Conservation (phyloP, 306 rosid species). For the Potentilla sterilis region DNA sequence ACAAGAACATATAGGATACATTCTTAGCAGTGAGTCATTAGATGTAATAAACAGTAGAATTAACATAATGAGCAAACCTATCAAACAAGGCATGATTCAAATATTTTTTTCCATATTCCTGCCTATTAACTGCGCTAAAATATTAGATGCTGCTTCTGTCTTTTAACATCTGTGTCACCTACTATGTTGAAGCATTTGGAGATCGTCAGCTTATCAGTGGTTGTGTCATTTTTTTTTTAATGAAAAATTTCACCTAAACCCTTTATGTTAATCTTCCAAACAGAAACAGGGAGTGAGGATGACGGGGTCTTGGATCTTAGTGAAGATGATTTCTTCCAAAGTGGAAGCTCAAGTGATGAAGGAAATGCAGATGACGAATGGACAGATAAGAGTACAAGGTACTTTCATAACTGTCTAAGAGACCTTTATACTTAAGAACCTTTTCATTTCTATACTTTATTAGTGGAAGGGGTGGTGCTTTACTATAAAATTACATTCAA, state of each 20-base stretch:
- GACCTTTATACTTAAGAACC: conserved; percentile 13
- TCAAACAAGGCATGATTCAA: not conserved
- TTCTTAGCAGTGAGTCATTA: not conserved
- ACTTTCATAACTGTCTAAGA: conserved; percentile 9
- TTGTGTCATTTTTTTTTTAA: not conserved
- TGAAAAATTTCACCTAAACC: not conserved
- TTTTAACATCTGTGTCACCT: not conserved
- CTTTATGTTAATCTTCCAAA: conserved; percentile 15
- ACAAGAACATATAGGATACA: not conserved
- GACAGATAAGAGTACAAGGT: conserved; percentile 96
- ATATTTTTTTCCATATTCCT: not conserved
- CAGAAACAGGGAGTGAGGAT: conserved; percentile 98
- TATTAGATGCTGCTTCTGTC: not conserved
- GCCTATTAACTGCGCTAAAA: not conserved
- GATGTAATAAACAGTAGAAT: not conserved
- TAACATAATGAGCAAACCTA: not conserved
- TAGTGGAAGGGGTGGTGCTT: not conserved
- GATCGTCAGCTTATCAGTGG: not conserved
- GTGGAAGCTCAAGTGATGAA: conserved; percentile 92
- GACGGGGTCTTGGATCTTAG: conserved; percentile 93
- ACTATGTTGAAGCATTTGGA: not conserved
- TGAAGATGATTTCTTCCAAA: conserved; percentile 88
- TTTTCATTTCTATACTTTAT: not conserved
- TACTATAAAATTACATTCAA: not conserved
- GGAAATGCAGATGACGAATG: conserved; percentile 99